These are phyloP conservation scores for Lactarius psammicola DNA, from an alignment of 768 basidiomycete species.

Conservation along the genomic window DNA sequence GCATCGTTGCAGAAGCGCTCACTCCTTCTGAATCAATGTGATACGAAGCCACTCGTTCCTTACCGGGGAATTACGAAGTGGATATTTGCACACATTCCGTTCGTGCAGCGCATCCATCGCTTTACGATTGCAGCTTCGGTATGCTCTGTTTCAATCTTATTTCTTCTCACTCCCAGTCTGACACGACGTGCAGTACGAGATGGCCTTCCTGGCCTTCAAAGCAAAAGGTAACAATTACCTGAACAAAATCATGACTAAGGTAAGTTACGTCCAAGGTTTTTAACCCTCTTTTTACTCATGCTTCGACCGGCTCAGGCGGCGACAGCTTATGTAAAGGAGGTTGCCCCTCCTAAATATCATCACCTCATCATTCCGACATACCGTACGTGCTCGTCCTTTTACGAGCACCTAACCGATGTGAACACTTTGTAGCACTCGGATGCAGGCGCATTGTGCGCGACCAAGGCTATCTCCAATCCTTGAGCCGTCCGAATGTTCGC, in stretches of 20 bases:
- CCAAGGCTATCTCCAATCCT: conserved; percentile 51
- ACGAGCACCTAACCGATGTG: neutral
- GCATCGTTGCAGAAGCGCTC: too few relatives aligned
- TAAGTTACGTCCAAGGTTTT: neutral
- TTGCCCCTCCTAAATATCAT: conserved; percentile 38
- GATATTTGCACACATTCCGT: conserved; percentile 53
- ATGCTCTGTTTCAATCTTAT: conserved; percentile 17
- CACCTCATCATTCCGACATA: conserved; percentile 48
- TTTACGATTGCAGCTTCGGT: conserved; percentile 48
- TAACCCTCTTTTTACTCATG: neutral
- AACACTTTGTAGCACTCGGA: conserved; percentile 43
- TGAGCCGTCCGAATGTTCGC: conserved; percentile 52
- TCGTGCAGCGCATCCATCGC: conserved; percentile 46
- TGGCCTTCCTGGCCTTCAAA: neutral
- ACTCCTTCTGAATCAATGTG: neutral
- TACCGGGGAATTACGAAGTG: conserved; percentile 48
- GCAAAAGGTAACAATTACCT: conserved; percentile 16
- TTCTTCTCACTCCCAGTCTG: neutral
- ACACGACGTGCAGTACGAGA: conserved; percentile 5
- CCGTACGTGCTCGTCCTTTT: conserved; percentile 37
- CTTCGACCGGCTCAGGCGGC: conserved; percentile 36
- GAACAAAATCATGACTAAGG: neutral
- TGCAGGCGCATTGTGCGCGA: conserved; percentile 64
- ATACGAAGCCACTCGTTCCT: conserved; percentile 31
- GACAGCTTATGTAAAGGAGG: conserved; percentile 44